Percentiles rank a stretch among this genome's conserved stretches.
Evolutionary conservation across 306 rosid genomes (phyloP).

Genomic region (Coriaria nepalensis): DNA sequence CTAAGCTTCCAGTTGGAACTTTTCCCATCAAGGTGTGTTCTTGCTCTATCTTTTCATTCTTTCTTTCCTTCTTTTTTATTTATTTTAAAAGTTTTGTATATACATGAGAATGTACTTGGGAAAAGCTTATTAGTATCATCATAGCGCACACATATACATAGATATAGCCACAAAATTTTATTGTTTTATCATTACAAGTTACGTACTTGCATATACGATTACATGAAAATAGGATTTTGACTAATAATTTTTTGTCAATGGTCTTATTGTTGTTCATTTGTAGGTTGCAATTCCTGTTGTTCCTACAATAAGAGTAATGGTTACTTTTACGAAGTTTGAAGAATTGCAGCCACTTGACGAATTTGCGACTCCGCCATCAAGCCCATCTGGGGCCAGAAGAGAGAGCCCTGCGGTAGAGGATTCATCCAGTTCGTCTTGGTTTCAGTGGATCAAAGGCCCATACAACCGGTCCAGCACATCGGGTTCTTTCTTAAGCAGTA

Average conservation of each 20-base stretch:
- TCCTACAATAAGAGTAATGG: constrained; percentile 87
- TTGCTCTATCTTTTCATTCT: constrained; percentile 6
- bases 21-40: constrained; percentile 90
- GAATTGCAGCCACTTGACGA: constrained; percentile 72
- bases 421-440: constrained; percentile 65
- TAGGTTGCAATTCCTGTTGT: constrained; percentile 98
- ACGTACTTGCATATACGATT: too few relatives aligned
- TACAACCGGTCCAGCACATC: constrained; percentile 55
- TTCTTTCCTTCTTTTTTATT: too few relatives aligned
- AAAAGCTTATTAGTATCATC: too few relatives aligned
- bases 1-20: constrained; percentile 92
- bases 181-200: too few relatives aligned
- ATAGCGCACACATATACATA: too few relatives aligned
- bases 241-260: not conserved
- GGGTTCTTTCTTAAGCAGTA: constrained; percentile 43
- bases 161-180: too few relatives aligned
- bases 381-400: constrained; percentile 48
- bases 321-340: constrained; percentile 87
- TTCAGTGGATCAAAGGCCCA: constrained; percentile 94
- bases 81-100: too few relatives aligned
- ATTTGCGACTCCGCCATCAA: constrained; percentile 74
- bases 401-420: constrained; percentile 47
- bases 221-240: too few relatives aligned
- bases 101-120: too few relatives aligned
- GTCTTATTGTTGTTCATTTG: constrained; percentile 5